Evolutionary conservation across 495 filamentous ascomycete species (phyloP).

Genomic region (Aspergillus olivimuriae): DNA sequence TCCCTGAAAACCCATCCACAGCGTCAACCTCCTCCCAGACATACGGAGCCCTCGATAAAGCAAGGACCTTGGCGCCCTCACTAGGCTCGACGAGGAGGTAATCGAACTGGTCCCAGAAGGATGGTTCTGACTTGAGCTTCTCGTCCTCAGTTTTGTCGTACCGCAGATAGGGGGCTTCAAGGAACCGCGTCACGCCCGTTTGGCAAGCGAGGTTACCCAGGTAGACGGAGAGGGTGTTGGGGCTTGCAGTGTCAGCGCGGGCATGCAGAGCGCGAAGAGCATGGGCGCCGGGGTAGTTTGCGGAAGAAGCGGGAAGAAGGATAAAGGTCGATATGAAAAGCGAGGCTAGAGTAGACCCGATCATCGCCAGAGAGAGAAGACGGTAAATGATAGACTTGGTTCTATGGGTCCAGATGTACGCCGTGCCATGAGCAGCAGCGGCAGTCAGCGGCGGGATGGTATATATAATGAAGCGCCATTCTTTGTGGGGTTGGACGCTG

Average conservation of each 20-base stretch:
- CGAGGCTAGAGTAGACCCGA: slow-evolving; percentile 50
- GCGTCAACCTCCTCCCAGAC: slow-evolving; percentile 66
- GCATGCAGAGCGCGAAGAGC: slow-evolving; percentile 53
- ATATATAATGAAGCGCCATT: slow-evolving; percentile 94
- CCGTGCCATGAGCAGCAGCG: slow-evolving; percentile 64
- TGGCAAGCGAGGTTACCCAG: slow-evolving; percentile 86
- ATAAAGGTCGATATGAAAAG: slow-evolving; percentile 56
- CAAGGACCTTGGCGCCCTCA: slow-evolving; percentile 41
- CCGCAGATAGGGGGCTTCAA: slow-evolving; percentile 41
- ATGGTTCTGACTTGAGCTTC: slow-evolving; percentile 43
- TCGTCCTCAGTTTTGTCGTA: slow-evolving; percentile 53
- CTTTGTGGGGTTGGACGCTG: slow-evolving; percentile 86
- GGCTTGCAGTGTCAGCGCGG: slow-evolving; percentile 20
- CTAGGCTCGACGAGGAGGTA: slow-evolving; percentile 67
- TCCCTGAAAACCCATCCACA: slow-evolving; percentile 64
- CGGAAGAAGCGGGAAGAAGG: slow-evolving; percentile 60
- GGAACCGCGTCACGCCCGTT: slow-evolving; percentile 88
- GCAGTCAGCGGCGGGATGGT: slow-evolving; percentile 74
- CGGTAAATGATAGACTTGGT: slow-evolving; percentile 50
- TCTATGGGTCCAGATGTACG: slow-evolving; percentile 65
- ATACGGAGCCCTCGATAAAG: slow-evolving; percentile 27
- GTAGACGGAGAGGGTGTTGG: slow-evolving; percentile 51
- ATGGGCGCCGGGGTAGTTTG: slow-evolving; percentile 85
- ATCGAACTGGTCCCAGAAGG: slow-evolving; percentile 79
- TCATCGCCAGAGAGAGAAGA: slow-evolving; percentile 49